Evolutionary conservation across 495 filamentous ascomycete species (phyloP), one percentile per base, ranked within the genome.

Genomic region (Echria macrotheca): DNA sequence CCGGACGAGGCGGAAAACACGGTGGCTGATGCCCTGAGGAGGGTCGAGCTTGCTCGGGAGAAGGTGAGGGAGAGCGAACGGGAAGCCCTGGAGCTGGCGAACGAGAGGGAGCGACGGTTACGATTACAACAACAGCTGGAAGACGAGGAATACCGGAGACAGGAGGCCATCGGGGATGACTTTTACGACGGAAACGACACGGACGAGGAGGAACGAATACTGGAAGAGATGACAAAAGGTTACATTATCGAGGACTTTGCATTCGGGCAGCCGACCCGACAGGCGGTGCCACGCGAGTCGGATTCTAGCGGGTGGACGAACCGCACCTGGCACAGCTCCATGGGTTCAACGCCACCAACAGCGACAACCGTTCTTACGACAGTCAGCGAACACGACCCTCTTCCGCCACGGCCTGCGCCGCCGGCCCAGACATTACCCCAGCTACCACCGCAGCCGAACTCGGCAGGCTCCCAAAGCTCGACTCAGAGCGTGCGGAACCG

Each of bases 141-240:
- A 21, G 67, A 69, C 29, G 60, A 70, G 46, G 61, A 79, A 35
- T 58, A 61, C 56, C 53, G 60, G 46, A 43, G 59, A 33, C 49
- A 61, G 31, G 66, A 63, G 14, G 56, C 39, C 5, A 15, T 53
- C 0, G 46, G 42, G 2, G 55, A 59, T 2, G 68, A 68, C 35
- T 72, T 74, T 51, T 75, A 79, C 44, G 82, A 84, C 41, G 85
- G 66, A n/a, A 71, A 88, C 32, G 87, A 91, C 48, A 85, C 82
- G n/a, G 87, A 91, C 45, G 89, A 91, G 42, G 89, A 95, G 54
- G 93, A 97, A 60, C 79, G 89, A 29, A 74, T 96, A 51, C 66
- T 98, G 29, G 93, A 98, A 55, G 89, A 96, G 61, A 91, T 96
- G 81, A 93, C 89, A 1, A 81, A 77, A 52, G 89, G 86, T 40